Evolutionary conservation across 2,329 filamentous ascomycete species (phyloP).

Genomic region (Blastomyces emzantsi): DNA sequence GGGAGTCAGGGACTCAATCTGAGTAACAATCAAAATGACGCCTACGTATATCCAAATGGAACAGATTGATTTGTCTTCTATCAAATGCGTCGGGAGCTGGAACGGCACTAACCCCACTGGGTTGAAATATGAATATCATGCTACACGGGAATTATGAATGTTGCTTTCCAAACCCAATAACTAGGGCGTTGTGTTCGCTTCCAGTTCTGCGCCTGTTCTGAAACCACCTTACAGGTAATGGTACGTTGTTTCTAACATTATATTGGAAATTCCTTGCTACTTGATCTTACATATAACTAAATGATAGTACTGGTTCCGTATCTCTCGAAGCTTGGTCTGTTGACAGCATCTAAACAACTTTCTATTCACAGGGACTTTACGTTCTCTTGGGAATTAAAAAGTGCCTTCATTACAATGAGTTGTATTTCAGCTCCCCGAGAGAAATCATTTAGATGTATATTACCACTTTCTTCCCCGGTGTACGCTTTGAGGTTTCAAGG

Average conservation of each 20-base stretch:
- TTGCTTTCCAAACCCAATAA: neutral
- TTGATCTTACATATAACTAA: neutral
- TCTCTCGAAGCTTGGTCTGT: neutral
- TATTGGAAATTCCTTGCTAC: neutral
- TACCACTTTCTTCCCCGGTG: slow-evolving; percentile 39
- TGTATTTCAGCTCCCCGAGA: neutral
- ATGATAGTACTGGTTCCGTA: neutral
- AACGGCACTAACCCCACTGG: neutral
- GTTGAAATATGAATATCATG: neutral
- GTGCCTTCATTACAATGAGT: neutral
- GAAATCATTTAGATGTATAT: slow-evolving; percentile 18
- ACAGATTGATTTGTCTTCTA: neutral
- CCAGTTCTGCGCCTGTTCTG: neutral
- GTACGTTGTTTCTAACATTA: neutral
- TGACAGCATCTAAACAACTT: neutral
- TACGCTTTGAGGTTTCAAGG: slow-evolving; percentile 32
- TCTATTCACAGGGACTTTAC: no score
- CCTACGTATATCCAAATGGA: neutral
- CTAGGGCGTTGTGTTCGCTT: neutral
- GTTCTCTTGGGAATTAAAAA: neutral
- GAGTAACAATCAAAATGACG: neutral
- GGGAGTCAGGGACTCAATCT: neutral
- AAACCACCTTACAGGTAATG: neutral
- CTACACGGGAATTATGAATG: neutral
- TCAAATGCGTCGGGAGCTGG: neutral